phyloP scores from a whole-genome alignment of 1,139 yeast genomes.

The Blastobotrys persicus region DNA sequence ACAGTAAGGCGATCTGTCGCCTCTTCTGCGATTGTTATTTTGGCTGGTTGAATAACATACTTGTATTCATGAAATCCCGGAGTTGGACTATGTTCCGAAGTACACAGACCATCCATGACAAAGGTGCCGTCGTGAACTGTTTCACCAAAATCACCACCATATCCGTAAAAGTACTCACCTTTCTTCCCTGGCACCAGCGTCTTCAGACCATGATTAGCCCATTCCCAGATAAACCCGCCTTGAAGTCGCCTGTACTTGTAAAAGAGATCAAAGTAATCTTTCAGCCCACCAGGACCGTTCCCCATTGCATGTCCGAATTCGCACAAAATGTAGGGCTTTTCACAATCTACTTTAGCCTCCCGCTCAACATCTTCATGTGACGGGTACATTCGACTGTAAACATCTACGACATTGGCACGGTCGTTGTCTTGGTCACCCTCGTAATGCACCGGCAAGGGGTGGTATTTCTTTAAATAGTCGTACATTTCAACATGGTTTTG shows the following conservation, averaged over 20 bases:
- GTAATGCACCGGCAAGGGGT: constrained; percentile 38
- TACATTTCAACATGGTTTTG: constrained; percentile 38
- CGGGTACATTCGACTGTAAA: constrained; percentile 40
- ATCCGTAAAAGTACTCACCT: constrained; percentile 27
- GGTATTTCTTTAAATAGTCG: constrained; percentile 30
- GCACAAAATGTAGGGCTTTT: constrained; percentile 38
- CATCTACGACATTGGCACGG: constrained; percentile 33
- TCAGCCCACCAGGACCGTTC: constrained; percentile 40
- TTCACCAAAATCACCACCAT: constrained; percentile 42
- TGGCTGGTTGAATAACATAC: constrained; percentile 35
- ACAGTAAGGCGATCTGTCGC: constrained; percentile 15
- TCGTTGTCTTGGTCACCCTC: constrained; percentile 31
- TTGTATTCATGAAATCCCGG: constrained; percentile 37
- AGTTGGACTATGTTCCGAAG: constrained; percentile 37
- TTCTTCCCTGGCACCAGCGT: constrained; percentile 19
- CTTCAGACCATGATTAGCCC: constrained; percentile 42
- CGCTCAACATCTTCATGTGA: constrained; percentile 29
- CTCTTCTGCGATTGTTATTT: constrained; percentile 6
- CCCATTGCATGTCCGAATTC: constrained; percentile 45
- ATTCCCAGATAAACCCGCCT: constrained; percentile 44
- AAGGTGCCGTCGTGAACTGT: constrained; percentile 38
- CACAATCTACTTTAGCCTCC: constrained; percentile 25
- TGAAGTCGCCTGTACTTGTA: constrained; percentile 34
- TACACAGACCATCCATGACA: constrained; percentile 38
- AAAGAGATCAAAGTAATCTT: constrained; percentile 38